Conservation (phyloP, 345 rosid genomes). For the Xanthoceras sorbifolium region DNA sequence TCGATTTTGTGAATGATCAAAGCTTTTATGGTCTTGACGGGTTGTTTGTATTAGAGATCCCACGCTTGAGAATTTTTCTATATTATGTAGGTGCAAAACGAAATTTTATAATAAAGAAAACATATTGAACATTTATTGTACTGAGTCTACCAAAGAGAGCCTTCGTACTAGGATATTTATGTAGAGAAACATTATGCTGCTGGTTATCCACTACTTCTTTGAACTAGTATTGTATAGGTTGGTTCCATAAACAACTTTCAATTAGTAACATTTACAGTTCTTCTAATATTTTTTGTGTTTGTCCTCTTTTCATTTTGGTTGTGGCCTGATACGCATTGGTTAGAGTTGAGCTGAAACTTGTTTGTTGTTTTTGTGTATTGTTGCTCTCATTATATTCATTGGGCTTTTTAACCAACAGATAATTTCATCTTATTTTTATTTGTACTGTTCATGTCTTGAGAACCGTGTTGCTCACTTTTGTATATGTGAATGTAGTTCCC, state of each 20-base stretch:
- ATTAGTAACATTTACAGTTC: background rate
- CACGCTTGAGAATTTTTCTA: background rate
- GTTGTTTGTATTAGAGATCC: too few relatives aligned
- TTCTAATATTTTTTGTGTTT: background rate
- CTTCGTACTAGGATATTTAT: background rate
- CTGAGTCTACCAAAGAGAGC: background rate
- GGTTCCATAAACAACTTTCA: background rate
- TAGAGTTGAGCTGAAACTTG: background rate
- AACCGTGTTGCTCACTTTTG: constrained; percentile 18
- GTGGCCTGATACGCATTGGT: background rate
- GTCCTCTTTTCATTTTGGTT: background rate
- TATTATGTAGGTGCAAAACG: background rate
- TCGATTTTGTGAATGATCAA: background rate
- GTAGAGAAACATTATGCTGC: background rate
- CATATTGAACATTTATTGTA: background rate
- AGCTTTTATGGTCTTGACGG: background rate
- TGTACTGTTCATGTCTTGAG: background rate
- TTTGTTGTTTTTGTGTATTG: background rate
- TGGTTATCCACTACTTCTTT: too few relatives aligned
- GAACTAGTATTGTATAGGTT: too few relatives aligned
- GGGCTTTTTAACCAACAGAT: background rate
- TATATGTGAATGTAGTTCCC: constrained; percentile 57
- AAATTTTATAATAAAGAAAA: background rate
- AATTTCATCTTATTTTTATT: background rate
- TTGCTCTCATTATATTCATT: background rate